Evolutionary conservation across 2,329 filamentous ascomycete genomes (phyloP).

Genomic region (Dactylonectria macrodidyma): DNA sequence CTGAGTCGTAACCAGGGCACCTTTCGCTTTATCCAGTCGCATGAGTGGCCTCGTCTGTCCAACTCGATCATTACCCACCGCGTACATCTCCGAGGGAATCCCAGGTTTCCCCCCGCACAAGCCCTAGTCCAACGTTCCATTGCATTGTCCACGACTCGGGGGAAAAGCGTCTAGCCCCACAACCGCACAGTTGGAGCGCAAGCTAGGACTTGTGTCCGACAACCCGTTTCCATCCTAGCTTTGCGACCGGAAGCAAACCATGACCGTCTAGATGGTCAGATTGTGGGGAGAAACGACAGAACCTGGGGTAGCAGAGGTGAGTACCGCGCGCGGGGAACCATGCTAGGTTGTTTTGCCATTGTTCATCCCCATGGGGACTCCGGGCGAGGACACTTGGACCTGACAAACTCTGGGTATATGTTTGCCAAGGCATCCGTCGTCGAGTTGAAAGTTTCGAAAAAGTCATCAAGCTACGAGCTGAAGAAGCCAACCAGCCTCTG

Average conservation of each 20-base stretch:
- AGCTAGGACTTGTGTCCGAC: conserved; percentile 31
- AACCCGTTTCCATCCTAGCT: conserved; percentile 20
- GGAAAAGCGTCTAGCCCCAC: background rate
- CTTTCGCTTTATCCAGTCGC: background rate
- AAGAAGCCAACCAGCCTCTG: background rate
- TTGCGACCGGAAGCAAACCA: background rate
- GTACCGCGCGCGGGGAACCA: conserved; percentile 8
- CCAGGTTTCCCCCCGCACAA: too few relatives aligned
- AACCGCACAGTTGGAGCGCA: background rate
- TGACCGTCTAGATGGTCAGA: background rate
- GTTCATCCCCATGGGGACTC: conserved; percentile 3
- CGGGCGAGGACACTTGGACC: background rate
- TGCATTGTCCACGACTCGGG: background rate
- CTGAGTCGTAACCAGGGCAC: background rate
- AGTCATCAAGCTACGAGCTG: background rate
- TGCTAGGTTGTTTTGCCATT: background rate
- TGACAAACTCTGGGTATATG: background rate
- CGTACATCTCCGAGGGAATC: background rate
- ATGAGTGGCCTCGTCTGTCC: too few relatives aligned
- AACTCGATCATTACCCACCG: background rate
- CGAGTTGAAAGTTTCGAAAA: background rate
- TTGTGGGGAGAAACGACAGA: background rate
- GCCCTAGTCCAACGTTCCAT: background rate
- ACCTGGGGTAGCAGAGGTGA: background rate
- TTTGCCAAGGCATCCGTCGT: background rate